Conservation (phyloP, 495 filamentous ascomycete genomes). For the Podospora didyma region DNA sequence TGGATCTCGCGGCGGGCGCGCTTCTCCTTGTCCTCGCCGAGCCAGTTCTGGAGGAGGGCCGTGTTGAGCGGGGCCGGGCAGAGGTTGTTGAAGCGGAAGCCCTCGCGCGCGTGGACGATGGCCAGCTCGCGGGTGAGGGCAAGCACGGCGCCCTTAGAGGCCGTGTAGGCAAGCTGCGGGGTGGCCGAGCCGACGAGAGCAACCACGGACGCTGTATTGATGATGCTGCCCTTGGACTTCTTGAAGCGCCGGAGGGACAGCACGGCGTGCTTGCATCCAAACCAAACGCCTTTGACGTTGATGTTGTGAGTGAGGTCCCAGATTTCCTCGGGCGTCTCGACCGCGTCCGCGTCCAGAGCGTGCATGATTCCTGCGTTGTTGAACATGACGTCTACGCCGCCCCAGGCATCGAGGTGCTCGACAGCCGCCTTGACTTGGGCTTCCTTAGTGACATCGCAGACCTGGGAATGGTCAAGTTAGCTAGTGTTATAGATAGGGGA, state of each 20-base stretch:
- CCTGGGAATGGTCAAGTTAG: slow-evolving; percentile 25
- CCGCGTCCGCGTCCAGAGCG: slow-evolving; percentile 76
- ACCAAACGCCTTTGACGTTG: slow-evolving; percentile 99
- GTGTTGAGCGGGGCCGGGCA: slow-evolving; percentile 92
- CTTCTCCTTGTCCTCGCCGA: slow-evolving; percentile 85
- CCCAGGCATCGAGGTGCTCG: slow-evolving; percentile 73
- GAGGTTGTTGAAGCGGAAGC: slow-evolving; percentile 80
- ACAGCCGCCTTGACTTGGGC: slow-evolving; percentile 65
- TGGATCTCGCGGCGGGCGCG: slow-evolving; percentile 84
- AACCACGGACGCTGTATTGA: slow-evolving; percentile 94
- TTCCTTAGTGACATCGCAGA: slow-evolving; percentile 66
- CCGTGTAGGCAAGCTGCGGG: slow-evolving; percentile 92
- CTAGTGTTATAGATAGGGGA: neutral
- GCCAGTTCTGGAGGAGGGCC: slow-evolving; percentile 86
- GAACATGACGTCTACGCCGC: slow-evolving; percentile 93
- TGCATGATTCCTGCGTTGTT: slow-evolving; percentile 99
- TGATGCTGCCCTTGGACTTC: slow-evolving; percentile 76
- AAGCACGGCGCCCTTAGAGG: slow-evolving; percentile 89
- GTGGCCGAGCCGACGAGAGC: slow-evolving; percentile 91
- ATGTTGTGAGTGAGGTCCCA: slow-evolving; percentile 94
- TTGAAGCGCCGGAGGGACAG: slow-evolving; percentile 72
- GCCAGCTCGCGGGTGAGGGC: slow-evolving; percentile 79
- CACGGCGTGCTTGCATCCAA: slow-evolving; percentile 89
- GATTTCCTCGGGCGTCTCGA: slow-evolving; percentile 80
- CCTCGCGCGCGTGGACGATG: slow-evolving; percentile 82